Base-by-base conservation (phyloP, 768 basidiomycete genomes). In the Xanthoconium purpureum region DNA sequence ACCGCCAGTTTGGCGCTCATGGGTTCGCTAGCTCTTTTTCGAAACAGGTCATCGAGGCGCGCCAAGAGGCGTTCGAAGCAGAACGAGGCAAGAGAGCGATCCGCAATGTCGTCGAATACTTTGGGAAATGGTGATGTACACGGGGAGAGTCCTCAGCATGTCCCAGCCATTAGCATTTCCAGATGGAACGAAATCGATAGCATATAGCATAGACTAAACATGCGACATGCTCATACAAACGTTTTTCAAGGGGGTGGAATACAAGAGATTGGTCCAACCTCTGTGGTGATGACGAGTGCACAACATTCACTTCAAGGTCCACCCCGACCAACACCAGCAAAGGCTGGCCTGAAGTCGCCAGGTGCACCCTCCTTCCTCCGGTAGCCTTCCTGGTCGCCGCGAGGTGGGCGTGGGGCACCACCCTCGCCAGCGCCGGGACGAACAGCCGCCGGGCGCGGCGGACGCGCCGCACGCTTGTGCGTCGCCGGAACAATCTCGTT, bases 401-500 rank as follows among this genome's bases (percentile, higher is more conserved):
- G 91, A 64, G 94, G 92, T 42, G 91, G 80, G 62, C 93, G 91
- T 81, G 95, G 92, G 12, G 89, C 84, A 64, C 81, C 84, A 46
- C 91, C 90, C 57, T 81, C 84, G 46, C 84, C 89, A 63, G 80
- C 84, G 58, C 86, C 85, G 32, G 80, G 78, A 63, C 88, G 85
- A 54, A 84, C 83, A 55, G 80, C 75, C 50, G 94, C 89, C 36
- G 93, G 91, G 62, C 92, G 89, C 45, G 88, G 79, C 29, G 90
- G 84, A 67, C 97, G 93, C 50, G 82, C 89, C 58, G 91, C 90
- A 80, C 95, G 97, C 82, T 97, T 97, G 84, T 96, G 93, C 59
- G 97, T 99, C 55, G 91, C 79, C 56, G 96, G 97, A 52, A 99
- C 97, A 71, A 99, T 98, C 77, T 99, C 96, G 58, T 76, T 75